phyloP scores from a whole-genome alignment of 108 stramenopile genomes.

The Craspedostauros australis region DNA sequence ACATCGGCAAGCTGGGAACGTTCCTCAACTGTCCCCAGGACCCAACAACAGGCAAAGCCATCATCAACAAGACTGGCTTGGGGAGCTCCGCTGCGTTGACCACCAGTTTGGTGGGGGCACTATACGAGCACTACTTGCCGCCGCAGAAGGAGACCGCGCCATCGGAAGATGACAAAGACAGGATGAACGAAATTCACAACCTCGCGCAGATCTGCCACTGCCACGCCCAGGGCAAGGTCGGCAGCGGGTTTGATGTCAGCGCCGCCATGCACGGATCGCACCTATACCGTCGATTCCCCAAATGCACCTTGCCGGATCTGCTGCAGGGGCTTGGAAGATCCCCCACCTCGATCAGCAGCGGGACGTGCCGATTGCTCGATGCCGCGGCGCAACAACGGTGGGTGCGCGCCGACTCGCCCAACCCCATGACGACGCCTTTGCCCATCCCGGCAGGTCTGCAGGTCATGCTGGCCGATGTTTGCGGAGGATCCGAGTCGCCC shows the following conservation, averaged over 20 bases:
- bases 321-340: conserved; percentile 39
- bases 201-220: conserved; percentile 92
- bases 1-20: conserved; percentile 54
- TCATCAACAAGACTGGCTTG: conserved; percentile 89
- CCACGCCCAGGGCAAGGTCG: conserved; percentile 93
- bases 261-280: conserved; percentile 88
- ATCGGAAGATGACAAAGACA: conserved; percentile 1
- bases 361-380: neutral
- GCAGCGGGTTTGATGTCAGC: conserved; percentile 95
- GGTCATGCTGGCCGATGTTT: conserved; percentile 88
- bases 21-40: conserved; percentile 76
- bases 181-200: conserved; percentile 58
- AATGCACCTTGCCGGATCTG: conserved; percentile 44
- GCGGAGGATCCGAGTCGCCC: conserved; percentile 92
- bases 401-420: conserved; percentile 8
- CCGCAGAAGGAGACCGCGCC: neutral
- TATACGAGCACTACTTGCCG: conserved; percentile 31
- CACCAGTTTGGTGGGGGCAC: conserved; percentile 81
- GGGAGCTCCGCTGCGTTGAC: conserved; percentile 90
- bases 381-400: no score
- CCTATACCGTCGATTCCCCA: conserved; percentile 80
- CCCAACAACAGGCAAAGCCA: conserved; percentile 31
- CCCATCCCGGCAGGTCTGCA: conserved; percentile 62
- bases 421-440: conserved; percentile 41
- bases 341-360: conserved; percentile 2